These are phyloP conservation scores for Saprolegnia parasitica DNA, from an alignment of 352 stramenopile species.

Conservation along the genomic window DNA sequence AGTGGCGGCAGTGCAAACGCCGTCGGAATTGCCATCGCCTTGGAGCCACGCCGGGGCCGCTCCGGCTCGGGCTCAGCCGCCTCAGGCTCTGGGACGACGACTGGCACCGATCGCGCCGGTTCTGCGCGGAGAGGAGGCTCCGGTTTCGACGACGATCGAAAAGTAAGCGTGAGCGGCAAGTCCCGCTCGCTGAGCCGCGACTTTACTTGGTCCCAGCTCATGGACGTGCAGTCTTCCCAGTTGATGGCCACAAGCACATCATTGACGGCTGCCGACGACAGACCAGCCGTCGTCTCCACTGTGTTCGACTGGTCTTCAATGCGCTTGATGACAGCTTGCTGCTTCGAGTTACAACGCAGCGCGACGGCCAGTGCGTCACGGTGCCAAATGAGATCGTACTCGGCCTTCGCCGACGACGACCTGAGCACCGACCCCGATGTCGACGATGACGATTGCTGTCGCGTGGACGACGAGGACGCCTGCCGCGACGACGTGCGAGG, in stretches of 20 bases:
- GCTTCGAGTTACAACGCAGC: conserved; percentile 12
- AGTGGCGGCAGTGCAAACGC: conserved; percentile 19
- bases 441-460: background rate
- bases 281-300: conserved; percentile 20
- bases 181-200: conserved; percentile 18
- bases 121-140: background rate
- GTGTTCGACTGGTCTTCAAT: conserved; percentile 13
- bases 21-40: conserved; percentile 5
- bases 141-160: background rate
- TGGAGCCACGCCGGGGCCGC: background rate
- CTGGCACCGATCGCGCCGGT: background rate
- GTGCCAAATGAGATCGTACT: conserved; percentile 29
- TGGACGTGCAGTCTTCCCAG: conserved; percentile 15
- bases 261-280: background rate
- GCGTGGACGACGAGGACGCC: conserved; percentile 1
- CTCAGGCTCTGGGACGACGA: too few species aligned
- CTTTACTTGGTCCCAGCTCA: conserved; percentile 14
- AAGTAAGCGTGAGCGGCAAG: conserved; percentile 25
- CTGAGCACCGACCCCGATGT: background rate
- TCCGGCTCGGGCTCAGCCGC: background rate
- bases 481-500: background rate
- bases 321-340: conserved; percentile 18
- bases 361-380: conserved; percentile 19
- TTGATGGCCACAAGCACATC: conserved; percentile 28
- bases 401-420: background rate